Base-by-base conservation (phyloP, 2,329 filamentous ascomycete species). In the Sclerotinia borealis region DNA sequence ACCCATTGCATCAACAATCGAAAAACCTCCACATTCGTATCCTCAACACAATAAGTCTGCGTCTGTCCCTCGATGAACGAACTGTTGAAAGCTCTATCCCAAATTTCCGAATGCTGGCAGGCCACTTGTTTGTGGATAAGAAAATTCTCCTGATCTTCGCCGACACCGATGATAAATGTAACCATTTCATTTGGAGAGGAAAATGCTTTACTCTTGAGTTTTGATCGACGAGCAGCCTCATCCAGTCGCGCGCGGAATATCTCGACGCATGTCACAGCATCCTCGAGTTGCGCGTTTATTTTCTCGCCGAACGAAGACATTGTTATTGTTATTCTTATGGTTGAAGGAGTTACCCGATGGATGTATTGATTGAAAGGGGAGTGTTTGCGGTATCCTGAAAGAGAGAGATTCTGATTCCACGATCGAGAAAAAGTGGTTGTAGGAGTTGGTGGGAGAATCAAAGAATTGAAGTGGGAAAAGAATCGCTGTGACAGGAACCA, bases 1-100 rank as follows among this genome's bases (percentile, higher is more conserved):
- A 61, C 15, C 49, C 59, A 61, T 37, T 61, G 49, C 6, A 54
- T 39, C 19, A 61, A 9, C 5, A 55, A 27, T 45, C 31, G 17
- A 17, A 61, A 61, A 2, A 1, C n/a, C 5, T 47, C 31, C 3
- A 36, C 25, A 11, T 13, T 10, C 5, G 11, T n/a, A 25, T 55
- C 59, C 8, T 55, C 29, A 19, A 61, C 15, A 0, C 8, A 19
- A 19, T 61, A 61, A 22, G 29, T 52, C 10, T 61, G 59, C 6
- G 37, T 61, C 13, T 45, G 22, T 19, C 48, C 49, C 11, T 61
- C 59, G 19, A 55, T 15, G n/a, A 61, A 61, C 2, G 9, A 0
- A 4, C 36, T 11, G 10, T 43, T 61, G 49, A 61, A 61, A 36
- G 59, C 59, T 6, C 48, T 25, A 22, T 52, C n/a, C 59, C 37